Evolutionary conservation across 1,284 basidiomycete genomes (phyloP), one percentile per base, ranked within the genome.

Genomic region (Cryptococcus wingfieldii): DNA sequence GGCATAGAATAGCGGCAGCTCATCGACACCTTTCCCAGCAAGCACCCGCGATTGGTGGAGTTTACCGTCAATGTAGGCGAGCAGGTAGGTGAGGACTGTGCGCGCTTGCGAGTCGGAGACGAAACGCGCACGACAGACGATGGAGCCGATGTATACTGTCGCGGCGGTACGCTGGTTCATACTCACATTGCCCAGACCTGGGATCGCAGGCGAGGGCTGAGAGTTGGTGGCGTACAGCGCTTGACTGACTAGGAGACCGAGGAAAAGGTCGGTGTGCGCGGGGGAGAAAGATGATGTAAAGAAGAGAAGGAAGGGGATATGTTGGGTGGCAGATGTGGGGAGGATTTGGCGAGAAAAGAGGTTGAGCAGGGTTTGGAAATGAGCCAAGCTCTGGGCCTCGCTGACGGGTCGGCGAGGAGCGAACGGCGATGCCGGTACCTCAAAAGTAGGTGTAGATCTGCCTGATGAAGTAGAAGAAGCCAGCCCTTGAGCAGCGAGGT

Each of bases 271-370:
- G 43, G 89, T 85, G 68, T 94, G 97, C 57, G 90, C 86, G 8
- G 87, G 80, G 62, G 94, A 87, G 53, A 96, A 84, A 1, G 94
- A 96, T 23, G 91, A 84, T 70, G 88, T 92, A 86, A 91, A 95
- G 81, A 98, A 99, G 46, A 98, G 71, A 58, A 98, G 82, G 78
- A 99, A 99, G 67, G 98, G 96, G 1, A 93, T 94, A 74, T 98
- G 95, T 43, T 95, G 89, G 0, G 92, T 97, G 72, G 94, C 92
- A 79, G 95, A 95, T 0, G 96, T 98, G 38, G 87, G 88, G 46
- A 99, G 83, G 69, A 99, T 92, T 46, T 87, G 86, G 38, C 91
- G 86, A 69, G 95, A 89, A 70, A 98, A 99, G 63, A 97, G 90
- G 62, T 87, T 85, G 47, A 98, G 84, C 12, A 99, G 84, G 13